Percentiles rank a stretch among this genome's conserved stretches.
Conservation (phyloP, 2,329 filamentous ascomycete genomes). For the Aspergillus eucalypticola region DNA sequence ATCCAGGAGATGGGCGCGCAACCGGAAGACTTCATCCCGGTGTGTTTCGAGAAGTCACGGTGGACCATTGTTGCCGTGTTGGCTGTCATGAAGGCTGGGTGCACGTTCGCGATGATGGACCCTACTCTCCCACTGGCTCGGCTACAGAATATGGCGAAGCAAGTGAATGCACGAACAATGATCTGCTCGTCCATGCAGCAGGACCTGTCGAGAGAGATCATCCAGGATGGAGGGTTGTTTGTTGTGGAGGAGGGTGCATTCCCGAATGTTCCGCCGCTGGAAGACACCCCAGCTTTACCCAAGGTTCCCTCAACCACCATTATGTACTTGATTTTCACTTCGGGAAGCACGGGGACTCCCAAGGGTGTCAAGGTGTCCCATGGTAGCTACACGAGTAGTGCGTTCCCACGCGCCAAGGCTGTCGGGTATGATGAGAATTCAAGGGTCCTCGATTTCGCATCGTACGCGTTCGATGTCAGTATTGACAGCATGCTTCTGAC, state of each 20-base stretch:
- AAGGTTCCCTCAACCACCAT: conserved; percentile 38
- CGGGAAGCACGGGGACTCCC: conserved; percentile 53
- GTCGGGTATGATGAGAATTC: conserved; percentile 54
- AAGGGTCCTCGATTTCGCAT: conserved; percentile 62
- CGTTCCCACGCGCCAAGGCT: conserved; percentile 54
- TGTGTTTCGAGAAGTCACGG: conserved; percentile 38
- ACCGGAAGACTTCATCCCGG: conserved; percentile 29
- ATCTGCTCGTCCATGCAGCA: conserved; percentile 32
- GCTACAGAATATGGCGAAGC: conserved; percentile 35
- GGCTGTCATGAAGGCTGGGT: conserved; percentile 36
- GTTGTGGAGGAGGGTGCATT: conserved; percentile 32
- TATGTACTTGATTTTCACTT: conserved; percentile 63
- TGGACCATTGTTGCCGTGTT: conserved; percentile 38
- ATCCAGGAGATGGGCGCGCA: conserved; percentile 31
- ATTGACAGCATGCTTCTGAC: conserved; percentile 58
- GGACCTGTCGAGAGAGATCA: conserved; percentile 29
- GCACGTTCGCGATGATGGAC: conserved; percentile 35
- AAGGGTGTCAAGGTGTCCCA: conserved; percentile 66
- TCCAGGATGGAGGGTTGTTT: conserved; percentile 32
- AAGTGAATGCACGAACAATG: conserved; percentile 32
- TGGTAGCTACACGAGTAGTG: conserved; percentile 58
- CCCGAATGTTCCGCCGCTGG: conserved; percentile 13
- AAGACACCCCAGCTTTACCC: conserved; percentile 17
- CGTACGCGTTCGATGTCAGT: conserved; percentile 56
- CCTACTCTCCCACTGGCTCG: conserved; percentile 35